phyloP scores from a whole-genome alignment of 306 rosid genomes.

The Glycine tomentella region DNA sequence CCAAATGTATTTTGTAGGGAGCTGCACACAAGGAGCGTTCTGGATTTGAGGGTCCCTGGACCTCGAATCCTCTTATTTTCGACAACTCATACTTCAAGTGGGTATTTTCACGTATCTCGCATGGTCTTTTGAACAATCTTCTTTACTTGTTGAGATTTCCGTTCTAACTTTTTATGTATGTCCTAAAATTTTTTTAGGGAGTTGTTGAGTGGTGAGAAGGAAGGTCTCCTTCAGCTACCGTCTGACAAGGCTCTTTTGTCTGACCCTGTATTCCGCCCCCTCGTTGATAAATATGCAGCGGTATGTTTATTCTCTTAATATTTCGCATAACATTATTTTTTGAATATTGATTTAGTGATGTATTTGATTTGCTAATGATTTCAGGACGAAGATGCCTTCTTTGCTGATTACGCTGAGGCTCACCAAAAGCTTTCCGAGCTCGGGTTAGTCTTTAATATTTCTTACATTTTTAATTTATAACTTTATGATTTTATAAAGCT shows the following conservation, averaged over 20 bases:
- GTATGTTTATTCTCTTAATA: conserved; percentile 49
- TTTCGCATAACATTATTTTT: not conserved
- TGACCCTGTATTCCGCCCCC: conserved; percentile 95
- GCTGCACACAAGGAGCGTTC: conserved; percentile 97
- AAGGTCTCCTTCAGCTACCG: conserved; percentile 85
- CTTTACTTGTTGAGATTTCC: no score
- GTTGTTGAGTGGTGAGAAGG: conserved; percentile 83
- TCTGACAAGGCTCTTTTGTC: conserved; percentile 80
- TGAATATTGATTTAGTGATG: not conserved
- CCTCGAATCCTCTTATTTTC: conserved; percentile 88
- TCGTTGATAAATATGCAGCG: conserved; percentile 95
- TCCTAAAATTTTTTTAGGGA: conserved; percentile 52
- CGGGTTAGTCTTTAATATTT: conserved; percentile 60
- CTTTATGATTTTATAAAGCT: no score
- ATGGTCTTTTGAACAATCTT: no score
- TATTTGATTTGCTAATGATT: not conserved
- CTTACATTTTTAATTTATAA: not conserved
- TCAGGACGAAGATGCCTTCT: conserved; percentile 94
- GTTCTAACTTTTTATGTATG: not conserved
- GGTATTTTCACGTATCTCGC: conserved; percentile 4
- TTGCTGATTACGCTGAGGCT: conserved; percentile 74
- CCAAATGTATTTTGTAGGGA: conserved; percentile 59
- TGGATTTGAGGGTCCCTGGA: conserved; percentile 99
- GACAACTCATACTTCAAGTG: conserved; percentile 89
- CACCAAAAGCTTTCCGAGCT: conserved; percentile 93